Evolutionary conservation across 2,329 filamentous ascomycete species (phyloP), one percentile per base, ranked within the genome.

Genomic region (Fusarium bulbicola): DNA sequence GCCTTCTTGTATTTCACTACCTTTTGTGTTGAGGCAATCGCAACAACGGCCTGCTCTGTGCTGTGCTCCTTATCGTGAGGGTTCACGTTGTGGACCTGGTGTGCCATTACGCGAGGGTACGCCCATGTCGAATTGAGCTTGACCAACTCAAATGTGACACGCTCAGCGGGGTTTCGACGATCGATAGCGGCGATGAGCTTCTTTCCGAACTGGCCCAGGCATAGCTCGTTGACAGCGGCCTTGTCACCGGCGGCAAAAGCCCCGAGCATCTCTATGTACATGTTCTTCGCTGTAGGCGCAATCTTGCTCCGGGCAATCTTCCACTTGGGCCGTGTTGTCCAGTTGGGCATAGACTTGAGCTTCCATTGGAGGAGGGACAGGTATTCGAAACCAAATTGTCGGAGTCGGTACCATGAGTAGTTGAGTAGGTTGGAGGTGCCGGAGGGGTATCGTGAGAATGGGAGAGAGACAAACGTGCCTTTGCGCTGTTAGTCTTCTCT

Each of bases 191-290:
- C 79, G n/a, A 81, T 77, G 70, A 93, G 86, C 56, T 84, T 84
- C 49, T 83, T 79, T 71, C 83, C 84, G 49, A 92, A 84, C 30
- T 86, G 84, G 37, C 84, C 80, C 28, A 86, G 81, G 82, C 91
- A 92, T 52, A 92, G 80, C 34, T 81, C 80, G 50, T 84, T 81
- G 32, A 93, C 82, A 10, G 85, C 82, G 5, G 77, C 73, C 72
- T 83, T 82, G 81, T 92, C 88, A 66, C 89, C 90, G 5, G 81
- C 81, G 12, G 92, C 91, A 56, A 92, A 87, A 9, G 88, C 88
- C 65, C 86, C 85, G 74, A 90, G 89, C 85, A 93, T 88, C 72
- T 88, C 82, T 59, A 83, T 82, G 80, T 93, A 91, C 76, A 92
- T 82, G 26, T 84, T 85, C 75, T 88, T 86, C 37, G 90, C 91